These are phyloP conservation scores for Papiliotrema terrestris DNA, from an alignment of 1,284 basidiomycete species.

Conservation along the genomic window DNA sequence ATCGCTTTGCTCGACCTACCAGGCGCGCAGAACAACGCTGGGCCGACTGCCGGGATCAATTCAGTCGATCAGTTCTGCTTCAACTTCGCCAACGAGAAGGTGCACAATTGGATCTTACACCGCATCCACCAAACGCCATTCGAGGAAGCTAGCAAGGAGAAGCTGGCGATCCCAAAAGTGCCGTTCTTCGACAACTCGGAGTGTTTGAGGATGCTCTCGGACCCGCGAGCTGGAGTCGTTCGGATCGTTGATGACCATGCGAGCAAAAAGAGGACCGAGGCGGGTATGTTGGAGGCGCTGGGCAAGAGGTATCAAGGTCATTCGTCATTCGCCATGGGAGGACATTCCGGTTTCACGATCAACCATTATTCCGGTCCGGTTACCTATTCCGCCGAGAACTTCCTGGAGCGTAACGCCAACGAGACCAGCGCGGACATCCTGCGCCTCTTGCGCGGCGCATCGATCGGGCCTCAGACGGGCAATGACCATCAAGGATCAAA, in stretches of 20 bases:
- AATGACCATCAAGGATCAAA: constrained; percentile 66
- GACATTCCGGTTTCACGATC: constrained; percentile 83
- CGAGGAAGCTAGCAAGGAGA: constrained; percentile 79
- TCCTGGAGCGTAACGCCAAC: constrained; percentile 86
- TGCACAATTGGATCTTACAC: constrained; percentile 80
- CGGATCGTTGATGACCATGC: constrained; percentile 98
- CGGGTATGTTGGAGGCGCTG: constrained; percentile 92
- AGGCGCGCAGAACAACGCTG: constrained; percentile 81
- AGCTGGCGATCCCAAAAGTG: constrained; percentile 59
- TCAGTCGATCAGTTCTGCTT: constrained; percentile 94
- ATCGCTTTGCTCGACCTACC: constrained; percentile 95
- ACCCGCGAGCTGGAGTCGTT: constrained; percentile 83
- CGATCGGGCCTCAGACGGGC: constrained; percentile 16
- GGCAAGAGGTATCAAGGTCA: constrained; percentile 92
- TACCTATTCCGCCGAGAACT: constrained; percentile 83
- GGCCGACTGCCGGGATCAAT: constrained; percentile 64
- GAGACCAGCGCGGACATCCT: constrained; percentile 91
- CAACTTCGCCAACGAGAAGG: constrained; percentile 90
- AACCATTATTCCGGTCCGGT: constrained; percentile 89
- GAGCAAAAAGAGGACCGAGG: constrained; percentile 83
- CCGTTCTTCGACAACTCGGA: constrained; percentile 91
- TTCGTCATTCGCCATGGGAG: constrained; percentile 80
- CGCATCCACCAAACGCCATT: constrained; percentile 66
- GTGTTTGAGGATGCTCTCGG: constrained; percentile 79
- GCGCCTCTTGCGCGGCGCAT: constrained; percentile 69